A percentile compares a stretch with the other conserved stretches of the same genome.
phyloP scores from a whole-genome alignment of 1,284 basidiomycete species.

The Pholiota adiposa region DNA sequence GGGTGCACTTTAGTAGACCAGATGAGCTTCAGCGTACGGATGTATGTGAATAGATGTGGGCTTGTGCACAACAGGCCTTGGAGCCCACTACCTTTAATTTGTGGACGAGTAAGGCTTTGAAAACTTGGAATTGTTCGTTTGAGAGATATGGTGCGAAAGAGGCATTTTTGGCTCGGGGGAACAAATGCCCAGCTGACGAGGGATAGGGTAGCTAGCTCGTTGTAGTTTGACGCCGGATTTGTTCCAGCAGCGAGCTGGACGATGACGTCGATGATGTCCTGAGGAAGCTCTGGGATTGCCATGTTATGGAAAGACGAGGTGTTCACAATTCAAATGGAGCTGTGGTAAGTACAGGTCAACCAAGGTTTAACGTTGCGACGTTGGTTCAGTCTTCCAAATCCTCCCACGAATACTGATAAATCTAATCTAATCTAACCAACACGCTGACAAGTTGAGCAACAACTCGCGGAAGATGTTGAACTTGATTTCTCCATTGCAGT shows the following conservation, averaged over 20 bases:
- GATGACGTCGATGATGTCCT: background rate
- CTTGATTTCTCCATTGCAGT: too few relatives aligned
- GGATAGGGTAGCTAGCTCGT: background rate
- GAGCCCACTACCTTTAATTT: background rate
- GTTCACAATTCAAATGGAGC: too few relatives aligned
- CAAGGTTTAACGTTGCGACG: too few relatives aligned
- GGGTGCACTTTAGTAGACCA: background rate
- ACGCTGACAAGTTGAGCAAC: too few relatives aligned
- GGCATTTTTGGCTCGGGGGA: background rate
- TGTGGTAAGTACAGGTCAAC: too few relatives aligned
- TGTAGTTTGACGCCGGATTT: background rate
- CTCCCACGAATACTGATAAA: too few relatives aligned
- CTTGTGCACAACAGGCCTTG: background rate
- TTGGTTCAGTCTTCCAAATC: too few relatives aligned
- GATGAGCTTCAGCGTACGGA: background rate
- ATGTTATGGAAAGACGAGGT: background rate
- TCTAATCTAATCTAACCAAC: too few relatives aligned
- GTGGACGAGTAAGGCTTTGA: background rate
- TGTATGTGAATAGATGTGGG: background rate
- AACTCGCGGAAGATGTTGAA: too few relatives aligned
- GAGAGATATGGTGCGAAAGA: background rate
- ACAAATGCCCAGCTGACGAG: background rate
- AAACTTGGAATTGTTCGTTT: background rate
- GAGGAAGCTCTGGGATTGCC: background rate
- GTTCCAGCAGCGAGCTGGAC: background rate